Evolutionary conservation across 2,329 filamentous ascomycete species (phyloP).

Genomic region (Ceratocystiopsis sp.): DNA sequence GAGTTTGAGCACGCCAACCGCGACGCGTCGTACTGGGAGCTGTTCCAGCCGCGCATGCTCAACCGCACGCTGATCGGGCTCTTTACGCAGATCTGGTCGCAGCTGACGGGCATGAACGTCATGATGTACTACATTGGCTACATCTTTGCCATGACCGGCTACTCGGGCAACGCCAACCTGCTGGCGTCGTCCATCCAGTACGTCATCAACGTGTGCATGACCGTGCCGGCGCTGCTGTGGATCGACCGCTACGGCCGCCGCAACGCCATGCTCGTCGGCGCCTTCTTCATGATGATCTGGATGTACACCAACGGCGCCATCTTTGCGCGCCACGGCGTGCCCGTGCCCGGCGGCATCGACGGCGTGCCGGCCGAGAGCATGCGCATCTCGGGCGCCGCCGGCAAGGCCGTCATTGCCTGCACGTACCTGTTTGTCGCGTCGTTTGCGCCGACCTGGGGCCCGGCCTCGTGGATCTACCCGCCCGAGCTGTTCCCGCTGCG

Average conservation of each 20-base stretch:
- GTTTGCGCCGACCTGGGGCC: conserved; percentile 26
- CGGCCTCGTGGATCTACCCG: conserved; percentile 27
- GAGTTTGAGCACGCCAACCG: conserved; percentile 56
- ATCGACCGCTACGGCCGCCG: conserved; percentile 65
- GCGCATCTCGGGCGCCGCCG: conserved; percentile 28
- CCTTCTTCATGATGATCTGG: conserved; percentile 42
- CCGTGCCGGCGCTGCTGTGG: conserved; percentile 56
- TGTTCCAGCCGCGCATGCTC: conserved; percentile 58
- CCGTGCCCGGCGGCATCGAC: conserved; percentile 17
- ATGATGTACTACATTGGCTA: conserved; percentile 59
- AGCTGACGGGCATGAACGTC: conserved; percentile 58
- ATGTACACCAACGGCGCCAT: conserved; percentile 29
- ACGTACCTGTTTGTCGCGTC: conserved; percentile 47
- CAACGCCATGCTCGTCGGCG: conserved; percentile 45
- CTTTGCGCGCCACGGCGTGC: conserved; percentile 24
- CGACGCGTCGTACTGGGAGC: conserved; percentile 53
- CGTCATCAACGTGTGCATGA: conserved; percentile 68
- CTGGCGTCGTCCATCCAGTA: conserved; percentile 55
- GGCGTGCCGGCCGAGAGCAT: conserved; percentile 26
- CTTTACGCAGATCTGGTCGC: conserved; percentile 60
- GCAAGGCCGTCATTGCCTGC: conserved; percentile 44
- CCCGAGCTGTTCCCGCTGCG: conserved; percentile 29
- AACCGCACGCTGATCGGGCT: conserved; percentile 55
- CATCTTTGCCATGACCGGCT: conserved; percentile 55
- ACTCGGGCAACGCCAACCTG: conserved; percentile 37